phyloP scores from a whole-genome alignment of 2,329 filamentous ascomycete species.

The Arthrobotrys pseudoclavata region DNA sequence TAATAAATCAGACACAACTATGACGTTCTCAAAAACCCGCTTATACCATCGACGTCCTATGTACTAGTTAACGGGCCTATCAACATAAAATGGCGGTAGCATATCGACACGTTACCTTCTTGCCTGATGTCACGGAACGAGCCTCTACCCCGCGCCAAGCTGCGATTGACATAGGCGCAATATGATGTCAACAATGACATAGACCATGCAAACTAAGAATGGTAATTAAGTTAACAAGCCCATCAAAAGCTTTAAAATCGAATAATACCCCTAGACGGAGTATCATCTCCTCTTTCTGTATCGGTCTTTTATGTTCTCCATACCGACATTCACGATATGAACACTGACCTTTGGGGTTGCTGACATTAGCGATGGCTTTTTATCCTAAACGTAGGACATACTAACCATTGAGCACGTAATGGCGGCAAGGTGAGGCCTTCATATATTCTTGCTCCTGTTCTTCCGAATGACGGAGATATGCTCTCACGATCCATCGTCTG shows the following conservation, averaged over 20 bases:
- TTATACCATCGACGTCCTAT: conserved; percentile 2
- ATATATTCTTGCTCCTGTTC: conserved; percentile 1
- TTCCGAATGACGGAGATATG: too few species aligned
- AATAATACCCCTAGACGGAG: neutral
- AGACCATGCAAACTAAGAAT: conserved; percentile 14
- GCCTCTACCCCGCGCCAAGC: neutral
- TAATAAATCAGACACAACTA: conserved; percentile 6
- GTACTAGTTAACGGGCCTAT: too few species aligned
- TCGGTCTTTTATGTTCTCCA: conserved; percentile 1
- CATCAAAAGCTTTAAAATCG: too few species aligned
- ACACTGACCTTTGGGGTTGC: too few species aligned
- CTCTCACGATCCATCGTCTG: too few species aligned
- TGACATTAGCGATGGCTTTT: too few species aligned
- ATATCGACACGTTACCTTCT: too few species aligned
- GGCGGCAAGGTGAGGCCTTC: neutral
- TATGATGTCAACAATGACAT: conserved; percentile 12
- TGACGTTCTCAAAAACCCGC: conserved; percentile 13
- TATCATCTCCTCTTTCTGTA: neutral
- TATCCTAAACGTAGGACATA: neutral
- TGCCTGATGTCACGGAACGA: neutral
- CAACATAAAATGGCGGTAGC: too few species aligned
- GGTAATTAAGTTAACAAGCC: neutral
- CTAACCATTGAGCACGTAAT: conserved; percentile 7
- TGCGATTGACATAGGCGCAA: neutral
- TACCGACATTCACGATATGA: too few species aligned